Evolutionary conservation across 179 eudicot species (phyloP).

Genomic region (Spinacia oleracea): DNA sequence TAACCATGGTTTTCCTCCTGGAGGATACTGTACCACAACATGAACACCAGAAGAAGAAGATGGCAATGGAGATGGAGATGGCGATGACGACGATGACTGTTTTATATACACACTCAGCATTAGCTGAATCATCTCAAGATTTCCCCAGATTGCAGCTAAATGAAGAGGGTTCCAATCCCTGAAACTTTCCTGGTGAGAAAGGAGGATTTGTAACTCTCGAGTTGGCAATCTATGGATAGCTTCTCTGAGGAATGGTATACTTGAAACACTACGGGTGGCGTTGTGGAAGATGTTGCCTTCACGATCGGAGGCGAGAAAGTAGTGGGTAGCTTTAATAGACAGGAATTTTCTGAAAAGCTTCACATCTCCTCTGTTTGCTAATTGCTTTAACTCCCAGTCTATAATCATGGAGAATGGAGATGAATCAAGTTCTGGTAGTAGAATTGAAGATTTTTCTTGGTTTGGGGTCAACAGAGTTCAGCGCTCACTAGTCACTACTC

Average conservation of each 20-base stretch:
- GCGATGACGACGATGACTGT: background rate
- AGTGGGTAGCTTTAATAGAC: background rate
- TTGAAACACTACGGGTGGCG: background rate
- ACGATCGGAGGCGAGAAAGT: background rate
- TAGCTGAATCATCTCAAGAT: background rate
- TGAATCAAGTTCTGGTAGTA: too few species aligned
- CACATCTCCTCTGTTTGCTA: background rate
- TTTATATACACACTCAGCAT: background rate
- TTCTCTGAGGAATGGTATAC: background rate
- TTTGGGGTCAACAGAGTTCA: too few species aligned
- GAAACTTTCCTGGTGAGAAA: background rate
- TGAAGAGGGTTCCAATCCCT: constrained; percentile 10
- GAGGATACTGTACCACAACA: background rate
- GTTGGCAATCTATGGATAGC: background rate
- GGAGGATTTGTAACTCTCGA: background rate
- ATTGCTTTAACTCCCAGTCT: background rate
- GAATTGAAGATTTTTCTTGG: too few species aligned
- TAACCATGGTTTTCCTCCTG: constrained; percentile 13
- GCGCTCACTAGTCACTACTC: too few species aligned
- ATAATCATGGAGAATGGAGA: background rate
- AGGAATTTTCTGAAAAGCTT: background rate
- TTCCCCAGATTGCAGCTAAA: background rate
- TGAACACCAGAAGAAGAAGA: background rate
- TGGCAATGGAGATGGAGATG: too few species aligned
- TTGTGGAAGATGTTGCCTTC: background rate